Conservation (phyloP, 169 alveolate genomes). For the Cryptosporidium ryanae region DNA sequence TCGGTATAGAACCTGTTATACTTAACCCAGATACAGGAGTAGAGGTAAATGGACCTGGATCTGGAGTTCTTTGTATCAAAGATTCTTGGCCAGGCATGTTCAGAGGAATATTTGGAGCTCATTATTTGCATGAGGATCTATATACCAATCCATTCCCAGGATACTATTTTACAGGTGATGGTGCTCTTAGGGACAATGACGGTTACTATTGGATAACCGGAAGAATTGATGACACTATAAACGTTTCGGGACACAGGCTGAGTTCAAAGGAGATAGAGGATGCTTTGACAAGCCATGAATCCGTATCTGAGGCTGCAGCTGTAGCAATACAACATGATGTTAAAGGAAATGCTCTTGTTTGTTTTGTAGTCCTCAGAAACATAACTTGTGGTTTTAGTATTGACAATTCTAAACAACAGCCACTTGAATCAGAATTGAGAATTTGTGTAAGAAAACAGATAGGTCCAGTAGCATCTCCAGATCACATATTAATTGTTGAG, state of each 20-base stretch:
- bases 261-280: slow-evolving; percentile 95
- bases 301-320: slow-evolving; percentile 92
- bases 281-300: slow-evolving; percentile 88
- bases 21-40: slow-evolving; percentile 88
- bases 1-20: slow-evolving; percentile 88
- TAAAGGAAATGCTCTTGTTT: slow-evolving; percentile 92
- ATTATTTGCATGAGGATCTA: slow-evolving; percentile 83
- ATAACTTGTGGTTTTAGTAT: not conserved
- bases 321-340: slow-evolving; percentile 93
- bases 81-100: slow-evolving; percentile 93
- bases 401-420: slow-evolving; percentile 29
- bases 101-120: slow-evolving; percentile 90
- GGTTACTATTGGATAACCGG: slow-evolving; percentile 96
- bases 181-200: slow-evolving; percentile 93
- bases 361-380: slow-evolving; percentile 88
- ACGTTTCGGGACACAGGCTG: slow-evolving; percentile 93
- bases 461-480: slow-evolving; percentile 95
- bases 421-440: slow-evolving; percentile 67
- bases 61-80: slow-evolving; percentile 88
- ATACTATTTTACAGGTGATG: slow-evolving; percentile 95
- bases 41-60: slow-evolving; percentile 83
- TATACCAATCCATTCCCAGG: slow-evolving; percentile 88
- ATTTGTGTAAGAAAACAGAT: slow-evolving; percentile 84
- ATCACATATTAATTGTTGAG: slow-evolving; percentile 84
- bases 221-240: slow-evolving; percentile 95